These are phyloP conservation scores for Aspergillus wentii DNA, from an alignment of 495 filamentous ascomycete genomes.

Conservation along the genomic window DNA sequence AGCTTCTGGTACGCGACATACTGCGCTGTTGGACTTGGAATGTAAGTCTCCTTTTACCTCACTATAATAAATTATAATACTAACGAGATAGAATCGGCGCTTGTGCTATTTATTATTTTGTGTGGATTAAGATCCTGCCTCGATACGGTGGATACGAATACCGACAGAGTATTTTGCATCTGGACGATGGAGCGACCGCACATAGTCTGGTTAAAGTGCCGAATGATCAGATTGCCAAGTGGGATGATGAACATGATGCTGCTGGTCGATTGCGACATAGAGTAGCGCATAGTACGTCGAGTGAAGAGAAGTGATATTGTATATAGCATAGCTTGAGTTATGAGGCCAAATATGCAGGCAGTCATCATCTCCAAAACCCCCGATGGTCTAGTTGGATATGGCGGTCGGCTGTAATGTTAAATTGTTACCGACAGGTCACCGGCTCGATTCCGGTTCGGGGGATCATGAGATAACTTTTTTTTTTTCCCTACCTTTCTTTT, in stretches of 20 bases:
- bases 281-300: too few relatives aligned
- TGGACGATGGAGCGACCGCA: conserved; percentile 43
- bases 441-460: too few relatives aligned
- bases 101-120: conserved; percentile 52
- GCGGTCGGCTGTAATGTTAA: too few relatives aligned
- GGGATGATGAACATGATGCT: conserved; percentile 56
- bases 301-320: too few relatives aligned
- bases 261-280: too few relatives aligned
- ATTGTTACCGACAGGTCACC: too few relatives aligned
- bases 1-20: conserved; percentile 68
- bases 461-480: too few relatives aligned
- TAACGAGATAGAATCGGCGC: conserved; percentile 30
- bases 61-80: conserved; percentile 3
- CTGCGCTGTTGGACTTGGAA: conserved; percentile 47
- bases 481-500: too few relatives aligned
- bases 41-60: conserved; percentile 35
- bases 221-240: conserved; percentile 36
- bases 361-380: too few relatives aligned
- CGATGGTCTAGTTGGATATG: too few relatives aligned
- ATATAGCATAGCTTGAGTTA: too few relatives aligned
- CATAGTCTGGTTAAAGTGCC: conserved; percentile 55
- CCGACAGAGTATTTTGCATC: conserved; percentile 45
- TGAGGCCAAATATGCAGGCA: too few relatives aligned
- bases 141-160: conserved; percentile 44
- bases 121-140: conserved; percentile 52